Base-by-base conservation (phyloP, 2,329 filamentous ascomycete species). In the Escovopsis weberi region DNA sequence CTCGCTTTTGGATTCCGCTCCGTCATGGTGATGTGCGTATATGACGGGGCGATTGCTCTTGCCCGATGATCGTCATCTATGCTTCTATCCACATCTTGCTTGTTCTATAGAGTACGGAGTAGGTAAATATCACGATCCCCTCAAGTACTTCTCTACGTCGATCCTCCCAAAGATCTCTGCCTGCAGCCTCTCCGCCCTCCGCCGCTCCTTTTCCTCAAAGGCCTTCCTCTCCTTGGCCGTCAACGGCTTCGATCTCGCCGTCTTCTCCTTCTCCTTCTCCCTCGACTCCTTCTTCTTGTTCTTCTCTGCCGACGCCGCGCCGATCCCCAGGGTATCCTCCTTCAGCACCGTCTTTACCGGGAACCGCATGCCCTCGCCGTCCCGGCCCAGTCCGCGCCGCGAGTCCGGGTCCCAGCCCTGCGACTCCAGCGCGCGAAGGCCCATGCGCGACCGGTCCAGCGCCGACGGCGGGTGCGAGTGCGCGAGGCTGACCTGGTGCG, bases 371-470 rank as follows among this genome's bases (percentile, higher is more conserved):
- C 88, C 88, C 50, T 82, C 75, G 1, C 82, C 79, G 2, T 65
- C 62, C 9, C 72, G 72, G 0, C 88, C 88, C 0, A 95, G 68
- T 0, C 88, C 88, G 12, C 65, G 60, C 3, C 85, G 68, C 26
- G 75, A 67, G 59, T 88, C 83, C 0, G 82, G 80, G 51, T 88
- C 79, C 77, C 82, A 88, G 26, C 83, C 83, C 45, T 82, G 72
- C 1, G 74, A 68, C 41, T 75, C 66, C 30, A 88, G 69, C 26
- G 82, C 74, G 5, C 72, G 65, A 6, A 87, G 63, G 0, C 83
- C 83, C 68, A 84, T 82, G 38, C 82, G 71, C 4, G 68, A 72
- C 32, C 83, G 72, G 58, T 86, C 79, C 18, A 87, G 64, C 12
- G 79, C 70, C 0, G 82, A 86, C 1, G 83, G 83, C 6, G 81